Evolutionary conservation across 306 rosid species (phyloP).

Genomic region (Glycyrrhiza uralensis): DNA sequence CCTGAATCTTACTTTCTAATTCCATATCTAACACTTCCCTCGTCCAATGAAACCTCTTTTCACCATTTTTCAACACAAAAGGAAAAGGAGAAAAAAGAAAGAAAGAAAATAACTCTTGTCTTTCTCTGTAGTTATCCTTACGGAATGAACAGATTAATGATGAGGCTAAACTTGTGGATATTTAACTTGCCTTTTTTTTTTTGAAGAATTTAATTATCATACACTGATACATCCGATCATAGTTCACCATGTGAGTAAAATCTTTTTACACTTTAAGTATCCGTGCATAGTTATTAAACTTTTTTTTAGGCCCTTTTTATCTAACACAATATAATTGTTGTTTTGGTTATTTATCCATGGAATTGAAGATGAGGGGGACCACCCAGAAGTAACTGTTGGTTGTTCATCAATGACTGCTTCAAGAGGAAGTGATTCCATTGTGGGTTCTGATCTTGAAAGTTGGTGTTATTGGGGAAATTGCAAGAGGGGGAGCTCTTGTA

Average conservation of each 20-base stretch:
- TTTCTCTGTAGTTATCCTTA: not conserved
- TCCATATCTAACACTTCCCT: not conserved
- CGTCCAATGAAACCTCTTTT: not conserved
- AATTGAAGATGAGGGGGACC: not conserved
- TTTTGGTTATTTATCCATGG: not conserved
- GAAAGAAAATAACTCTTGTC: not conserved
- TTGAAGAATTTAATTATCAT: too few relatives aligned
- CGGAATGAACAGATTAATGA: not conserved
- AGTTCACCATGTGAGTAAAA: too few relatives aligned
- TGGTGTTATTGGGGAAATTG: conserved; percentile 2
- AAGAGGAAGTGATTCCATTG: not conserved
- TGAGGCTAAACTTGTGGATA: not conserved
- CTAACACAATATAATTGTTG: not conserved
- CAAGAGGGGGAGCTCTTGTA: not conserved
- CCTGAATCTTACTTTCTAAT: not conserved
- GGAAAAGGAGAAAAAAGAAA: not conserved
- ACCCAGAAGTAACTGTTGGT: not conserved
- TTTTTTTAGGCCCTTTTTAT: not conserved
- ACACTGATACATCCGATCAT: too few relatives aligned
- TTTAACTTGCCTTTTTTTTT: not conserved
- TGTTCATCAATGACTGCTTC: not conserved
- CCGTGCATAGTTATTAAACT: too few relatives aligned
- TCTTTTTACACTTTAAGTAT: not conserved
- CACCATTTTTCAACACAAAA: not conserved
- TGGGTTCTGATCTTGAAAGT: not conserved